Base-by-base conservation (phyloP, 768 basidiomycete species). In the Trametes gibbosa region DNA sequence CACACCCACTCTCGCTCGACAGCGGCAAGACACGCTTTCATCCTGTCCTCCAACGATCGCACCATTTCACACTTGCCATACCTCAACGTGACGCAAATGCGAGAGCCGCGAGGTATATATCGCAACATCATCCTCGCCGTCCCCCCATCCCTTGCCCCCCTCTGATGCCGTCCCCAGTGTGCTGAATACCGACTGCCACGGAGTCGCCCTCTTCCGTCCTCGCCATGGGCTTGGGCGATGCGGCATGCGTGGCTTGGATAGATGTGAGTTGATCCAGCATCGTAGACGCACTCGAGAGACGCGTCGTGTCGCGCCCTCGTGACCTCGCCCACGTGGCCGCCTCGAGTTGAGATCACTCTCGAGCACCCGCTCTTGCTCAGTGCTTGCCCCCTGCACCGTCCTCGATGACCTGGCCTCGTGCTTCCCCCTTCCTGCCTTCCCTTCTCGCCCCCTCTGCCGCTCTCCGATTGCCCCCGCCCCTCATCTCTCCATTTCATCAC, bases 291-390 rank as follows among this genome's bases (percentile, higher is more conserved):
- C 42, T 14, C 23, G 23, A 27, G 2, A 4, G 16, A 24, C 21
- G 43, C 21, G 21, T 13, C 43, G 43, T 9, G 58, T 48, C 58
- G 58, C 58, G 58, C 35, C 23, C 58, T 24, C 58, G 58, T 53
- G 58, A 59, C 25, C 0, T 21, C 10, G 9, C 10, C 58, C 58
- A 59, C 58, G 58, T 59, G 58, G 51, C 51, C 2, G 40, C 52
- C 58, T 59, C 46, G 58, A 53, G 56, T 59, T 59, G 24, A 29
- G 40, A 47, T 48, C 34, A 32, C n/a, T n/a, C n/a, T n/a, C n/a
- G n/a, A n/a, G n/a, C n/a, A n/a, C n/a, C n/a, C n/a, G n/a, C 29
- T 32, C 29, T 32, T 35, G n/a, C n/a, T 46, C 39, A 34, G 53
- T 48, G 34, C 23, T 23, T 34, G 45, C 29, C 24, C 34, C 16